A percentile compares a stretch with the other conserved stretches of the same genome.
Evolutionary conservation across 768 basidiomycete species (phyloP).

Genomic region (Baorangia bicolor): DNA sequence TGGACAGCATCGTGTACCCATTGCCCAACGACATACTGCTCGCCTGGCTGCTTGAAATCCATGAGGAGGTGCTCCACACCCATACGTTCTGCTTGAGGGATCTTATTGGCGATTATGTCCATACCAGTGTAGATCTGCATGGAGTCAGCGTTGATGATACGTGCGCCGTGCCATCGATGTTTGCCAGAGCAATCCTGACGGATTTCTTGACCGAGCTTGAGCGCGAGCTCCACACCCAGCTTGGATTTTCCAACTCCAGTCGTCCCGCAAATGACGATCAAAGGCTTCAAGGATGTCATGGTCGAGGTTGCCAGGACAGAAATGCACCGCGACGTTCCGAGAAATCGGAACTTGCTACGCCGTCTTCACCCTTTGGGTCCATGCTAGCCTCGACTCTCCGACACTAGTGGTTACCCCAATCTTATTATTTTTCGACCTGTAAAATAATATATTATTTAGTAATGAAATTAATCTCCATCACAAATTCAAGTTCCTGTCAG

Average conservation of each 20-base stretch:
- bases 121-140: slow-evolving; percentile 96
- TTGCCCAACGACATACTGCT: slow-evolving; percentile 83
- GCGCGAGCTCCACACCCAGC: slow-evolving; percentile 84
- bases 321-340: background rate
- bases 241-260: slow-evolving; percentile 97
- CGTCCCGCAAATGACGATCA: slow-evolving; percentile 88
- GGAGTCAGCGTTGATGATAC: slow-evolving; percentile 92
- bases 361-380: background rate
- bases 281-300: slow-evolving; percentile 48
- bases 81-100: slow-evolving; percentile 68
- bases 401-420: too few relatives aligned
- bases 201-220: slow-evolving; percentile 43
- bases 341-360: background rate
- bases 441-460: background rate
- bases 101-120: slow-evolving; percentile 94
- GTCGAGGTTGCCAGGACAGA: background rate
- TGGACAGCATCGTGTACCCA: slow-evolving; percentile 84
- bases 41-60: slow-evolving; percentile 82
- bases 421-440: background rate
- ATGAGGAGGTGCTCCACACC: slow-evolving; percentile 89
- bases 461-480: background rate
- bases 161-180: slow-evolving; percentile 56
- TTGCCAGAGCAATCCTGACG: slow-evolving; percentile 8
- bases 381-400: background rate
- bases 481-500: background rate